Conservation (phyloP, 2,329 filamentous ascomycete genomes). For the Penicillium sp. region DNA sequence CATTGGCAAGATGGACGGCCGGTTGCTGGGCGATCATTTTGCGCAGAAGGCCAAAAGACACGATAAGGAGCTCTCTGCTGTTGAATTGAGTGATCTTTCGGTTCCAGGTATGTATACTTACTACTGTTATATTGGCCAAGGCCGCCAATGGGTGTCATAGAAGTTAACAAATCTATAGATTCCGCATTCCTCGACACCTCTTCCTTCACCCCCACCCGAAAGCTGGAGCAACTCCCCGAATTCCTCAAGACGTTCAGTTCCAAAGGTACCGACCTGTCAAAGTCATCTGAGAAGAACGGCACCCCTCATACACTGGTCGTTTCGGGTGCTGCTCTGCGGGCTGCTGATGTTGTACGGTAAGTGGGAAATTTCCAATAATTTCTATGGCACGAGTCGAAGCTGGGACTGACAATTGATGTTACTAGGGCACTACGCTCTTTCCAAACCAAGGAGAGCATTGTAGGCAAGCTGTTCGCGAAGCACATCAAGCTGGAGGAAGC, state of each 20-base stretch:
- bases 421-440: slow-evolving; percentile 69
- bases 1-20: slow-evolving; percentile 77
- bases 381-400: background rate
- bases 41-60: slow-evolving; percentile 75
- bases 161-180: slow-evolving; percentile 47
- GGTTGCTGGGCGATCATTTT: slow-evolving; percentile 79
- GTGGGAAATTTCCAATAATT: slow-evolving; percentile 11
- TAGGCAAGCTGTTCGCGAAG: slow-evolving; percentile 95
- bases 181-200: slow-evolving; percentile 76
- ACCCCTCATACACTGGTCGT: slow-evolving; percentile 84
- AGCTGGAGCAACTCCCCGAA: slow-evolving; percentile 67
- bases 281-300: slow-evolving; percentile 66
- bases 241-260: slow-evolving; percentile 67
- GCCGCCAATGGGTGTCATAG: background rate
- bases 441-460: slow-evolving; percentile 70
- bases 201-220: slow-evolving; percentile 65
- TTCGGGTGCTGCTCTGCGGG: slow-evolving; percentile 77
- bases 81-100: slow-evolving; percentile 80
- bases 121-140: background rate
- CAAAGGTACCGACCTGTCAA: slow-evolving; percentile 58
- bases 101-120: slow-evolving; percentile 62
- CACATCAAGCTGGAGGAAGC: slow-evolving; percentile 95
- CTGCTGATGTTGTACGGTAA: slow-evolving; percentile 77
- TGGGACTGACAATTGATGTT: slow-evolving; percentile 6
- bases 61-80: slow-evolving; percentile 72